Evolutionary conservation across 495 filamentous ascomycete genomes (phyloP).

Genomic region (Cladorrhinum samala): DNA sequence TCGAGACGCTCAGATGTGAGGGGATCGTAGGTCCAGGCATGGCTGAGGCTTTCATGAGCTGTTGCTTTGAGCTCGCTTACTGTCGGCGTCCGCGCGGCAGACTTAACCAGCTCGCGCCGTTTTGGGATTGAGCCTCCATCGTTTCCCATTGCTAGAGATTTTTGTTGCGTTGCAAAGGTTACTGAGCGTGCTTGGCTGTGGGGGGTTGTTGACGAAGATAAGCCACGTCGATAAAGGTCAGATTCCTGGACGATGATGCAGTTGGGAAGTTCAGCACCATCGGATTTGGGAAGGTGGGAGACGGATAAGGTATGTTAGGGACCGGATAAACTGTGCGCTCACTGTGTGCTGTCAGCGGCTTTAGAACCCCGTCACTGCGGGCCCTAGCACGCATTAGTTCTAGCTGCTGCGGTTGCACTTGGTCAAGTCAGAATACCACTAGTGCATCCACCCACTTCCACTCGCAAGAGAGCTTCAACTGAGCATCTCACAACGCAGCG

Average conservation of each 20-base stretch:
- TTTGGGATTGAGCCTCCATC: constrained; percentile 88
- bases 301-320: too few species aligned
- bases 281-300: too few species aligned
- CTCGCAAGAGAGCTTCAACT: too few species aligned
- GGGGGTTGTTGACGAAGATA: not conserved
- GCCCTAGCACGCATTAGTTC: not conserved
- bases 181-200: not conserved
- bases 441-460: not conserved
- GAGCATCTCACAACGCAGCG: too few species aligned
- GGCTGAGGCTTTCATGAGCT: constrained; percentile 71
- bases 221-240: too few species aligned
- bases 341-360: too few species aligned
- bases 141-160: constrained; percentile 67
- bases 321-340: too few species aligned
- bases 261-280: too few species aligned
- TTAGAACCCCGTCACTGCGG: not conserved
- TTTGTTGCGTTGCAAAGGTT: too few species aligned
- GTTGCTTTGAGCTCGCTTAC: constrained; percentile 88
- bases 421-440: not conserved
- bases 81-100: constrained; percentile 71
- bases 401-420: not conserved
- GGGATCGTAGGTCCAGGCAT: constrained; percentile 82
- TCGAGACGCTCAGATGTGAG: constrained; percentile 70
- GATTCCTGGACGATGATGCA: too few species aligned
- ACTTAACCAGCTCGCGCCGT: constrained; percentile 89